Percentiles rank a stretch among this genome's conserved stretches.
Conservation (phyloP, 805 yeast species). For the Candida maesae region DNA sequence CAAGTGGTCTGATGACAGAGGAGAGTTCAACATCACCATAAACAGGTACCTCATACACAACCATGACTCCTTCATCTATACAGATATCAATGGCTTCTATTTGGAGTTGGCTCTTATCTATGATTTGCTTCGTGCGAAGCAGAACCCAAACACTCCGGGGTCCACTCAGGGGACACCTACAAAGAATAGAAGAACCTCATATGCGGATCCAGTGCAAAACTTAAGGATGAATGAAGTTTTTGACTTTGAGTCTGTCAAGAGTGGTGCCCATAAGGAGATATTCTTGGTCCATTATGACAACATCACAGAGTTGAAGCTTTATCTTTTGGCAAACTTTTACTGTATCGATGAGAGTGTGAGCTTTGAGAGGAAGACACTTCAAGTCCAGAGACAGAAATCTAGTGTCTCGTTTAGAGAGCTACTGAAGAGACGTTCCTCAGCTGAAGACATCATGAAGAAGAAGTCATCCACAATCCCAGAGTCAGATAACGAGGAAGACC, state of each 20-base stretch:
- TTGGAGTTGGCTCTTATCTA: slow-evolving; percentile 53
- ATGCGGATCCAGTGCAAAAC: slow-evolving; percentile 14
- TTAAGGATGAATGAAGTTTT: slow-evolving; percentile 28
- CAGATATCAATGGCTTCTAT: slow-evolving; percentile 60
- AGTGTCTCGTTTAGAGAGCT: slow-evolving; percentile 24
- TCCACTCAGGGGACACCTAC: slow-evolving; percentile 2
- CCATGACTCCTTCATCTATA: slow-evolving; percentile 53
- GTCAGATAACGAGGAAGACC: slow-evolving; percentile 1
- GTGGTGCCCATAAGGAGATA: slow-evolving; percentile 33
- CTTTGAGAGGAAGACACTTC: slow-evolving; percentile 18
- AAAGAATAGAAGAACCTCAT: slow-evolving; percentile 11
- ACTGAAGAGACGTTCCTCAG: slow-evolving; percentile 8
- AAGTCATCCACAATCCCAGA: neutral
- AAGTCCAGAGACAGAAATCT: slow-evolving; percentile 20
- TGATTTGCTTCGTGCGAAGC: slow-evolving; percentile 39
- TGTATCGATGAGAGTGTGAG: slow-evolving; percentile 21
- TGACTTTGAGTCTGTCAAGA: slow-evolving; percentile 34
- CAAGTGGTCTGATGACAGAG: slow-evolving; percentile 38
- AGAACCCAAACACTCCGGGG: neutral
- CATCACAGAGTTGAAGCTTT: slow-evolving; percentile 48
- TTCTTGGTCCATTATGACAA: slow-evolving; percentile 63
- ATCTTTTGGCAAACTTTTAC: slow-evolving; percentile 39
- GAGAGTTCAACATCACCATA: slow-evolving; percentile 24
- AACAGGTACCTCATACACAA: slow-evolving; percentile 37
- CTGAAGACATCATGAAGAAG: slow-evolving; percentile 3